Evolutionary conservation across 2,329 filamentous ascomycete genomes (phyloP).

Genomic region (Hortaea sp.): DNA sequence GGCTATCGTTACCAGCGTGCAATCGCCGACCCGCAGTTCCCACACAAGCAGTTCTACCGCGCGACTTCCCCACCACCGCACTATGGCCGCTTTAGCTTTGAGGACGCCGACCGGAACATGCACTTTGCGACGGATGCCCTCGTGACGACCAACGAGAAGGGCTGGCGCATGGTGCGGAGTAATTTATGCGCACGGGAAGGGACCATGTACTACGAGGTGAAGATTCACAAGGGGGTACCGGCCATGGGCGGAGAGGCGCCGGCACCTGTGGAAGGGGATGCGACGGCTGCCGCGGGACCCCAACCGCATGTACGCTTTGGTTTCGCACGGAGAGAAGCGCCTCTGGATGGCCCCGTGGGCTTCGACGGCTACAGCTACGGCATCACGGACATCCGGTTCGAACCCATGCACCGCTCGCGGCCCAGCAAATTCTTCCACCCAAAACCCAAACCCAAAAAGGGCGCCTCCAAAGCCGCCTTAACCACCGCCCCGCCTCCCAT

Average conservation of each 20-base stretch:
- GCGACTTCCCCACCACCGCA: conserved; percentile 80
- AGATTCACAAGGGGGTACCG: conserved; percentile 67
- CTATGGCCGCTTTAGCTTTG: conserved; percentile 77
- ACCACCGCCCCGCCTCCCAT: conserved; percentile 43
- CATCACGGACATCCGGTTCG: conserved; percentile 77
- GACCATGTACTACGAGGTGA: conserved; percentile 89
- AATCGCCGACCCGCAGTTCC: conserved; percentile 79
- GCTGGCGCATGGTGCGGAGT: conserved; percentile 80
- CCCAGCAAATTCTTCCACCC: conserved; percentile 69
- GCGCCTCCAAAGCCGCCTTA: conserved; percentile 29
- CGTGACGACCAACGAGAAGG: conserved; percentile 80
- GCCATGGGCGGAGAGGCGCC: conserved; percentile 22
- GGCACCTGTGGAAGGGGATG: conserved; percentile 20
- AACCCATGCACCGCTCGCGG: conserved; percentile 86
- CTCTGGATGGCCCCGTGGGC: conserved; percentile 71
- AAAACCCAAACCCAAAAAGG: conserved; percentile 20
- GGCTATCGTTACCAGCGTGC: conserved; percentile 83
- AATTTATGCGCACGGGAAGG: conserved; percentile 88
- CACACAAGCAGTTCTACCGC: conserved; percentile 79
- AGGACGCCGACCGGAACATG: conserved; percentile 79
- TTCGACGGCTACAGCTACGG: conserved; percentile 92
- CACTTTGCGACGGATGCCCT: conserved; percentile 62
- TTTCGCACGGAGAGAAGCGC: conserved; percentile 72
- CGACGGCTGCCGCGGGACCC: conserved; percentile 33
- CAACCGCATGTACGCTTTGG: conserved; percentile 65